Evolutionary conservation across 1,284 basidiomycete species (phyloP), one percentile per base, ranked within the genome.

Genomic region (Cronartium quercuum): DNA sequence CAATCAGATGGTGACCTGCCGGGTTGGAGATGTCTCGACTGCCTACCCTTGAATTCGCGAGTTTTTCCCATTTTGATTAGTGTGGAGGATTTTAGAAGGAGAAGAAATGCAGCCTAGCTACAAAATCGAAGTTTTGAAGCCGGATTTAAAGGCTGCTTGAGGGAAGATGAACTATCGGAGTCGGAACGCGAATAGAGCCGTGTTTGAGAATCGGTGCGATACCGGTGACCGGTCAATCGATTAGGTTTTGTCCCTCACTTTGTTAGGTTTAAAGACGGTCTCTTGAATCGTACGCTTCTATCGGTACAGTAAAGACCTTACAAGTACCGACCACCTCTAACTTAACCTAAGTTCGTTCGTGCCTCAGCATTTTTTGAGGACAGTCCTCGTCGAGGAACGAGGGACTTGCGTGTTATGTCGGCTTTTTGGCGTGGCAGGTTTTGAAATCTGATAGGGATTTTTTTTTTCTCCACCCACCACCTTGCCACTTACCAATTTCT

Each of bases 1-100:
- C 93, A 24, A n/a, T 61, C 29, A 47, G 55, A 15, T 60, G 55
- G 34, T 5, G n/a, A n/a, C n/a, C n/a, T 51, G 12, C 44, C 44
- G 12, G 44, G 44, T 12, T n/a, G n/a, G 12, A n/a, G n/a, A n/a
- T 4, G 38, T 35, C 1, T 34, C 5, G 2, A 15, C 4, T 18
- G 24, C 57, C 10, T 21, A 75, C 73, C 65, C 66, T 75, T 75
- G 73, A 75, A 75, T 68, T 75, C 73, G 66, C 73, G 65, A 24
- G 65, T 15, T 63, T 75, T 75, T 15, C 73, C 73, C 73, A 75
- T 75, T 37, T 62, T 68, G 64, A 68, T 15, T 18, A 40, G 60
- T 21, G 10, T 68, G 41, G 12, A 29, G 4, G 34, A n/a, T 4
- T 37, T 62, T 64, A 60, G 37, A 44, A 35, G 35, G 35, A 51